Base-by-base conservation (phyloP, 1,284 basidiomycete species). In the Marasmius sp. region DNA sequence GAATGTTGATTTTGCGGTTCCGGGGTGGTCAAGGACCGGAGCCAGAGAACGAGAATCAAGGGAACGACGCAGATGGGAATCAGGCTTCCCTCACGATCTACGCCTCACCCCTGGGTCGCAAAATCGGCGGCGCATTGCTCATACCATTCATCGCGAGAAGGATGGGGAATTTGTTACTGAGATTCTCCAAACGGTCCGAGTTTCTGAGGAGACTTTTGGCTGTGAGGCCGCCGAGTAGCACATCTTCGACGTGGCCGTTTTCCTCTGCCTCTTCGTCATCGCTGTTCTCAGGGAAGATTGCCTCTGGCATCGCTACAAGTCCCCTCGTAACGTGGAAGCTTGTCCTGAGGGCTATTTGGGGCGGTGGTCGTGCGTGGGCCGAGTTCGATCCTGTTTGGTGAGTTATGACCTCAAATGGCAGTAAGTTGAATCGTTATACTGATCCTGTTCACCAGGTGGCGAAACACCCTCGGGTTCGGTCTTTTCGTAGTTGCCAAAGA, bases 311-410 rank as follows among this genome's bases (percentile, higher is more conserved):
- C 48, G 18, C 27, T 20, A 14, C 48, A 50, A 54, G 43, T 57
- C 18, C 48, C 2, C 48, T 16, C n/a, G 53, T 75, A 34, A 73
- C 73, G n/a, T 59, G 81, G 36, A 72, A 73, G 61, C 66, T 82
- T 47, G 76, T 79, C 1, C 63, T 84, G 63, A 76, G 80, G 43
- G 73, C 84, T 9, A 74, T 86, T 0, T 82, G 81, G 75, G 79
- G 82, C 16, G 87, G 86, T 20, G 83, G 84, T 12, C 78, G 77
- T 61, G 78, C 79, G 7, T 91, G 85, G 87, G 77, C 79, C 7
- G 84, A 85, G 63, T 79, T 81, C 53, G 89, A 92, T 71, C 90
- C 89, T 11, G 87, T 92, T 10, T 92, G 90, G 89, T 87, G 59
- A 58, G 79, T 68, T 16, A 6, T 33, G 4, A 22, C 12, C 57